These are phyloP conservation scores for Amanita jacksonii DNA, from an alignment of 768 basidiomycete genomes.

Conservation along the genomic window DNA sequence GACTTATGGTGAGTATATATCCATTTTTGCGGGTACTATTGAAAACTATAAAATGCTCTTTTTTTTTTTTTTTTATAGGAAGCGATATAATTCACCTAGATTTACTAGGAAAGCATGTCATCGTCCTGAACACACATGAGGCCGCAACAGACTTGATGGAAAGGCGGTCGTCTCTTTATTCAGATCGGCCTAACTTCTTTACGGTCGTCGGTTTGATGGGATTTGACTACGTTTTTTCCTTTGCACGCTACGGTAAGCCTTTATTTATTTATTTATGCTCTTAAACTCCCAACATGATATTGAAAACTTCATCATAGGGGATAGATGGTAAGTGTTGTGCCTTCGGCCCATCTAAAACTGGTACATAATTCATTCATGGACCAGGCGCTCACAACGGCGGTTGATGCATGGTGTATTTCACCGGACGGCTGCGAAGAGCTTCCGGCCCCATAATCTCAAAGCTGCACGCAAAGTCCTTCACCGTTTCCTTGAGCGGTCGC, in stretches of 20 bases:
- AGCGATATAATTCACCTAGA: background rate
- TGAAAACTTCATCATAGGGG: background rate
- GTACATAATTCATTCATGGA: too few relatives aligned
- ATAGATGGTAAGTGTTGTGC: background rate
- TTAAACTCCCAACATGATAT: too few relatives aligned
- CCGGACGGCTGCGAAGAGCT: constrained; percentile 11
- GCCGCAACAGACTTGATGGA: background rate
- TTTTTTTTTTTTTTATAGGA: background rate
- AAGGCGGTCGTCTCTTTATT: background rate
- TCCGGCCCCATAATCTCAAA: constrained; percentile 20
- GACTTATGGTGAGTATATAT: background rate
- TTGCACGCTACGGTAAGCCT: too few relatives aligned
- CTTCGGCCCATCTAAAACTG: background rate
- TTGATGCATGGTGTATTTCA: constrained; percentile 16
- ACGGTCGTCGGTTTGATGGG: background rate
- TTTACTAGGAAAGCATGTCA: background rate
- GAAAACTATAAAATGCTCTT: too few relatives aligned
- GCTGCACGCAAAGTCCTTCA: constrained; percentile 22
- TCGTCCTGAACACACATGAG: background rate
- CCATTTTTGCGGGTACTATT: background rate
- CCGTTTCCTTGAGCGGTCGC: constrained; percentile 23
- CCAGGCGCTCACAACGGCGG: constrained; percentile 21
- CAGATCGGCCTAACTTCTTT: background rate
- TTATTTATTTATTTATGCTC: too few relatives aligned
- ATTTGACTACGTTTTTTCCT: too few relatives aligned